Evolutionary conservation across 2,329 filamentous ascomycete species (phyloP).

Genomic region (Nannizziopsis barbatae): DNA sequence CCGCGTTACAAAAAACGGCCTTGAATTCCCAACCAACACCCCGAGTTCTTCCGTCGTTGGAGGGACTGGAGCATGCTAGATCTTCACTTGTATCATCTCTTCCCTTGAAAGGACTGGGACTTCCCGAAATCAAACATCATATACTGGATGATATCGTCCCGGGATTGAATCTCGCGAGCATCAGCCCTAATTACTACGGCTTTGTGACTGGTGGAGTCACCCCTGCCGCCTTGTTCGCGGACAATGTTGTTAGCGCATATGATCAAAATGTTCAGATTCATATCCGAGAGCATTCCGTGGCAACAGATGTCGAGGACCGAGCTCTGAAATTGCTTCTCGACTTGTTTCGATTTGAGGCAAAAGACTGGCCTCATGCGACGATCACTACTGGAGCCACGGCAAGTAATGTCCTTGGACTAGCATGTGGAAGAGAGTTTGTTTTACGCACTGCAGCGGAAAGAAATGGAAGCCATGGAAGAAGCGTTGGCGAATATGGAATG

Average conservation of each 20-base stretch:
- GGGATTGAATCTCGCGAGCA: constrained; percentile 55
- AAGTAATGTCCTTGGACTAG: constrained; percentile 54
- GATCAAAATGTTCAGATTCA: constrained; percentile 84
- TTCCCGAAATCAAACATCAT: constrained; percentile 27
- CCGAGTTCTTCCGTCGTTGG: constrained; percentile 25
- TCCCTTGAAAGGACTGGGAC: constrained; percentile 22
- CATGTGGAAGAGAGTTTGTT: constrained; percentile 56
- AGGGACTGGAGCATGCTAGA: constrained; percentile 24
- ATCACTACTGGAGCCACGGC: constrained; percentile 67
- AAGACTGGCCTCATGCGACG: constrained; percentile 57
- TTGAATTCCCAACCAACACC: constrained; percentile 20
- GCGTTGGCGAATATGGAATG: constrained; percentile 60
- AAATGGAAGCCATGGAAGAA: constrained; percentile 22
- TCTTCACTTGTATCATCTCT: constrained; percentile 25
- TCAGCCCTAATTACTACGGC: constrained; percentile 64
- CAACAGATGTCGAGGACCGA: constrained; percentile 63
- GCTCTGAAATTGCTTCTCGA: constrained; percentile 59
- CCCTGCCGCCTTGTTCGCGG: constrained; percentile 67
- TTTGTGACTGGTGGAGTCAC: constrained; percentile 78
- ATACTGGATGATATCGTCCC: constrained; percentile 35
- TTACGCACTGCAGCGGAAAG: constrained; percentile 35
- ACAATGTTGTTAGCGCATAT: constrained; percentile 66
- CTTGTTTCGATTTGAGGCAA: constrained; percentile 50
- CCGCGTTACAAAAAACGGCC: neutral
- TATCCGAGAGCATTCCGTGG: constrained; percentile 61